phyloP scores from a whole-genome alignment of 495 filamentous ascomycete genomes.

The Xylaria intraflava region DNA sequence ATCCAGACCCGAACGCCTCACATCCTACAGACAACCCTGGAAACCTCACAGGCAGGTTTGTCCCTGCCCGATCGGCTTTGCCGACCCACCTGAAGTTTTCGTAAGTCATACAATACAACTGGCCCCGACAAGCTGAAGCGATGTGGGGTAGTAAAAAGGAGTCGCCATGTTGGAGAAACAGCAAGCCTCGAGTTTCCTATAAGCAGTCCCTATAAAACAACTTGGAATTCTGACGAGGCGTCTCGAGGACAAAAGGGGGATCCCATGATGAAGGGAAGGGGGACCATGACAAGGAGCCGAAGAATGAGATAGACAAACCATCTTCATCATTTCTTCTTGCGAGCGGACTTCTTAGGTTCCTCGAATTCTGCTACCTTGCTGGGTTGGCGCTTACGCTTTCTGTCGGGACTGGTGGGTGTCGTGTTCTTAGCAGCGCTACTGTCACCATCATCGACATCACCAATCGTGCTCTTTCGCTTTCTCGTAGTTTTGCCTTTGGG shows the following conservation, averaged over 20 bases:
- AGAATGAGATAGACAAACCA: not conserved
- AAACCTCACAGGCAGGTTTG: not conserved
- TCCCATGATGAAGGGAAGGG: not conserved
- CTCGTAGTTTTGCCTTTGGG: constrained; percentile 39
- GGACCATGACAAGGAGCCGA: not conserved
- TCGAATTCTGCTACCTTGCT: constrained; percentile 37
- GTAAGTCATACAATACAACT: constrained; percentile 13
- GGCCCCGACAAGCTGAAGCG: not conserved
- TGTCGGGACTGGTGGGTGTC: constrained; percentile 47
- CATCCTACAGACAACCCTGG: constrained; percentile 5
- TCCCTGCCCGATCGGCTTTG: not conserved
- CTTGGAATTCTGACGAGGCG: constrained; percentile 3
- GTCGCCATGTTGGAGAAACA: not conserved
- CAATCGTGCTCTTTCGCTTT: constrained; percentile 46
- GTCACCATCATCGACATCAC: constrained; percentile 40
- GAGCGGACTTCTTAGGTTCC: constrained; percentile 48
- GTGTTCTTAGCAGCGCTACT: constrained; percentile 43
- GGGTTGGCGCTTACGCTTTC: constrained; percentile 60
- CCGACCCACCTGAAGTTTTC: constrained; percentile 9
- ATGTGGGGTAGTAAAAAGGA: not conserved
- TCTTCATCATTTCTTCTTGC: constrained; percentile 39
- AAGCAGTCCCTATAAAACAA: not conserved
- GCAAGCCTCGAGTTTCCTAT: not conserved
- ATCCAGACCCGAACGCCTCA: constrained; percentile 13
- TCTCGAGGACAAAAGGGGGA: not conserved